A percentile compares a stretch with the other conserved stretches of the same genome.
Evolutionary conservation across 108 stramenopile genomes (phyloP).

Genomic region (Mediolabrus comicus): DNA sequence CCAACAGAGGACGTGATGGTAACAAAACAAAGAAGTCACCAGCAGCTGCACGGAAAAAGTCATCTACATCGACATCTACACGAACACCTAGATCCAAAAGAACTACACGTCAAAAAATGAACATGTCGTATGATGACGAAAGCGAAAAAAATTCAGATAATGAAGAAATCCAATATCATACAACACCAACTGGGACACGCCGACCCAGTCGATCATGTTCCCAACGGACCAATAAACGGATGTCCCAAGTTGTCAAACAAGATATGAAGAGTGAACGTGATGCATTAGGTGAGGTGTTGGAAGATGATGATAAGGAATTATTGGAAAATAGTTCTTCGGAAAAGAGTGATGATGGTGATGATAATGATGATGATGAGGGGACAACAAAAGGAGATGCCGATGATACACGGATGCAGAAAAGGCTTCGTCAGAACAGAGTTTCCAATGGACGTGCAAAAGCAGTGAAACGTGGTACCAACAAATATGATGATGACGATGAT

Average conservation of each 20-base stretch:
- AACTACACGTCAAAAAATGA: background rate
- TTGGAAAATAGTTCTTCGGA: conserved; percentile 2
- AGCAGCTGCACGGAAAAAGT: background rate
- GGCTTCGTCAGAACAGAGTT: background rate
- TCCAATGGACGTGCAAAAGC: background rate
- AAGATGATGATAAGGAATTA: conserved; percentile 35
- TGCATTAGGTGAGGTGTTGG: conserved; percentile 29
- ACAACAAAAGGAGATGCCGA: background rate
- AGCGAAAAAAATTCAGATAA: background rate
- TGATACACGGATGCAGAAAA: background rate
- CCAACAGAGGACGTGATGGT: background rate
- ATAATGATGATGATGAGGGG: conserved; percentile 2
- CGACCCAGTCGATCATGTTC: conserved; percentile 28
- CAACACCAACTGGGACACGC: background rate
- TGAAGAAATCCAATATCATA: conserved; percentile 2
- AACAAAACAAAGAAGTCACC: background rate
- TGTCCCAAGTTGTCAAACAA: conserved; percentile 18
- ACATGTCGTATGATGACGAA: background rate
- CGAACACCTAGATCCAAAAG: background rate
- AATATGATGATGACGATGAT: conserved; percentile 32
- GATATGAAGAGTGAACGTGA: conserved; percentile 37
- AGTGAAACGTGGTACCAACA: background rate
- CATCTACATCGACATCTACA: background rate
- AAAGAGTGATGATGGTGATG: conserved; percentile 1
- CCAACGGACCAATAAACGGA: conserved; percentile 9